A percentile compares a stretch with the other conserved stretches of the same genome.
These are phyloP conservation scores for Calonectria hongkongensis DNA, from an alignment of 2,329 filamentous ascomycete genomes.

Conservation along the genomic window DNA sequence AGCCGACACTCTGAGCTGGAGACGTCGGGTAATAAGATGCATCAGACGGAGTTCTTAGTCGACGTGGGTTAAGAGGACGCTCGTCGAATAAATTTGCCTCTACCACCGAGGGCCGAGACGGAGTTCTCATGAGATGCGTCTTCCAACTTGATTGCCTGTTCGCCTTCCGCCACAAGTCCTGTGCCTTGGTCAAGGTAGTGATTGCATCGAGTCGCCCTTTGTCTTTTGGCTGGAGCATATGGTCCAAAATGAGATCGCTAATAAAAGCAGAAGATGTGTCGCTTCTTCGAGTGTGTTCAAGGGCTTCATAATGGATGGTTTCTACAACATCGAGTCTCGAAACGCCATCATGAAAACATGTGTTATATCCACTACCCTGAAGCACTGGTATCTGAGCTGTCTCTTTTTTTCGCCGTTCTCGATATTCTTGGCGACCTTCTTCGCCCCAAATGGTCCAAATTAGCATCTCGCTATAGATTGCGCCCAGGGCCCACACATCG, in stretches of 20 bases:
- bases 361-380: conserved; percentile 2
- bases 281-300: conserved; percentile 6
- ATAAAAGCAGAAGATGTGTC: conserved; percentile 1
- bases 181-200: neutral
- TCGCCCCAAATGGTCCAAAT: conserved; percentile 39
- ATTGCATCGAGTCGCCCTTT: neutral
- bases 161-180: neutral
- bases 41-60: neutral
- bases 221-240: conserved; percentile 16
- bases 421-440: conserved; percentile 23
- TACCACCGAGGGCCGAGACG: neutral
- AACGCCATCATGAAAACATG: conserved; percentile 35
- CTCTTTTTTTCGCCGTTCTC: neutral
- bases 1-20: neutral
- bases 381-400: neutral
- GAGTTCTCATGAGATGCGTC: neutral
- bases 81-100: neutral
- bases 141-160: neutral
- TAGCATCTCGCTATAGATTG: conserved; percentile 40
- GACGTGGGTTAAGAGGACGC: neutral
- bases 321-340: conserved; percentile 6
- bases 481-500: conserved; percentile 40
- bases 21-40: neutral
- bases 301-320: neutral
- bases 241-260: conserved; percentile 8